Evolutionary conservation across 1,284 basidiomycete genomes (phyloP), one percentile per base, ranked within the genome.

Genomic region (Singerocomus inundabilis): DNA sequence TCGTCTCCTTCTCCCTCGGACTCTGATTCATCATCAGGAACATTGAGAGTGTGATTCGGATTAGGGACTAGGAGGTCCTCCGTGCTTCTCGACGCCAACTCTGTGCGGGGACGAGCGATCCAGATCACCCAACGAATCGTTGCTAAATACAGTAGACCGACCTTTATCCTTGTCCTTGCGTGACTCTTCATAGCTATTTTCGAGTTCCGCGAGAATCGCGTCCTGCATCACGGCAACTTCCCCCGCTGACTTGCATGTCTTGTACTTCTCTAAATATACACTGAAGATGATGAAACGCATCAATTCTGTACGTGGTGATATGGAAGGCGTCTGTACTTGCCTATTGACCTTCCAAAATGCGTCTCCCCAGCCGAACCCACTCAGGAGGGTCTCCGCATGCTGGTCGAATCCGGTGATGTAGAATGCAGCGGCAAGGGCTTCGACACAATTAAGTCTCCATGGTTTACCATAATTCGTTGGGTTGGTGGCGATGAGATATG

Each of bases 381-480:
- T 75, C 26, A 96, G 69, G 25, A 98, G 67, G 13, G 77, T 73
- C 53, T 93, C 87, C 0, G 91, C 93, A 66, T 92, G 88, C 1
- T 78, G 68, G 56, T 88, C 79, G 56, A 93, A 91, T 0, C 93
- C 92, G 0, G 90, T 89, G 60, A 97, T 89, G 66, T 91, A 95
- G 60, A 98, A 94, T 0, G 91, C 88, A 0, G 93, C 94, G 0
- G 94, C 93, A 2, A 96, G 79, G 0, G 95, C 95, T 69, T 97
- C 94, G 21, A 91, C 93, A 54, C 93, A 95, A 63, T 91, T 95
- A 39, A 95, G 72, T 35, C 87, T 74, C 91, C 91, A 93, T 3
- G 93, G 94, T 66, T 93, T 93, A 18, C 95, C 95, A 58, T 97
- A 98, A 68, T 98, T 97, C 29, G 93, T 91, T 0, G 92, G 93